Conservation (phyloP, 2,329 filamentous ascomycete genomes). For the Dryadomyces quercus-mongolicae region DNA sequence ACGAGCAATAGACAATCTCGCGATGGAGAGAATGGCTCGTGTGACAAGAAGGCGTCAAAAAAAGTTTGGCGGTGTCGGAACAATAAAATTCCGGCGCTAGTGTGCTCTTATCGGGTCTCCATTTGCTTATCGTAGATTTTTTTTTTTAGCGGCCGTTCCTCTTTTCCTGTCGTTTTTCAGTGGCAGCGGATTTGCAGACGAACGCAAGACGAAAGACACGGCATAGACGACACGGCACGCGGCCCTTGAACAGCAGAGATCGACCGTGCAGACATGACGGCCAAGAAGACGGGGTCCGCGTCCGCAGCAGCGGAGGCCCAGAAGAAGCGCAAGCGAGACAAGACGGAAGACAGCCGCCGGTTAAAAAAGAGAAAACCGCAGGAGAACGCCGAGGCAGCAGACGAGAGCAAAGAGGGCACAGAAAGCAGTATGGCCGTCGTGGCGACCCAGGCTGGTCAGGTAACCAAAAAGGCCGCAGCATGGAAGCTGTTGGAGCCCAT, state of each 20-base stretch:
- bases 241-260: background rate
- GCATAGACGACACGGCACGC: background rate
- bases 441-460: background rate
- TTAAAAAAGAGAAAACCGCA: slow-evolving; percentile 11
- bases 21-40: background rate
- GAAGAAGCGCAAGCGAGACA: slow-evolving; percentile 21
- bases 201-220: no score
- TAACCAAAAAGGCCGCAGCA: slow-evolving; percentile 8
- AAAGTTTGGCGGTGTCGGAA: slow-evolving; percentile 9
- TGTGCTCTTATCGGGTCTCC: slow-evolving; percentile 9
- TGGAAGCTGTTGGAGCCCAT: slow-evolving; percentile 54
- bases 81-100: slow-evolving; percentile 6
- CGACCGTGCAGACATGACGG: slow-evolving; percentile 3
- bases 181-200: no score
- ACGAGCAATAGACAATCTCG: background rate
- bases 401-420: background rate
- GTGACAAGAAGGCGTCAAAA: slow-evolving; percentile 1
- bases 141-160: background rate
- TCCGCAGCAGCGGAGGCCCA: slow-evolving; percentile 16
- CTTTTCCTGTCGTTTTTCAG: background rate
- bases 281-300: slow-evolving; percentile 15
- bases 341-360: slow-evolving; percentile 15
- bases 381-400: background rate
- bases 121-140: slow-evolving; percentile 9
- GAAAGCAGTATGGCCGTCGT: background rate